A percentile compares a stretch with the other conserved stretches of the same genome.
phyloP scores from a whole-genome alignment of 306 rosid genomes.

The Prunus salicina region DNA sequence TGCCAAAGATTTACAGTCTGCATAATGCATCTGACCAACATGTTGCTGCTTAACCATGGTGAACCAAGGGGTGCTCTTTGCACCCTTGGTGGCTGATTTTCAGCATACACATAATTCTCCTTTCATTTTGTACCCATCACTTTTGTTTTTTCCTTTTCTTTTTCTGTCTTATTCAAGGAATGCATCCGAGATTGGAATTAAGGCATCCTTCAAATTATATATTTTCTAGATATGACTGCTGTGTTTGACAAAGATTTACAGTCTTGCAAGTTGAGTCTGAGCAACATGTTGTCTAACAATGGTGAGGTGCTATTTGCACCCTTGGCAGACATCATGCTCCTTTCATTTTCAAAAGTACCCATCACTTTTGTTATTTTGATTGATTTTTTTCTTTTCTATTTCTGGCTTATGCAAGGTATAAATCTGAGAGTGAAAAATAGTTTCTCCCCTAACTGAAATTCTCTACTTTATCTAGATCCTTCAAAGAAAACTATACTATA shows the following conservation, averaged over 20 bases:
- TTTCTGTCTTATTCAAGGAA: not conserved
- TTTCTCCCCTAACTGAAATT: not conserved
- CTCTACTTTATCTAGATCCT: not conserved
- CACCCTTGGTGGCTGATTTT: not conserved
- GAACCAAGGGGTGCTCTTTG: not conserved
- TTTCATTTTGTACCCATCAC: not conserved
- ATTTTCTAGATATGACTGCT: not conserved
- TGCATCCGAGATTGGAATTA: too few species aligned
- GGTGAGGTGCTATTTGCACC: slow-evolving; percentile 1
- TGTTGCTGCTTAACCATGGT: not conserved
- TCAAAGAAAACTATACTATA: not conserved
- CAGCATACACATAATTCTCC: not conserved
- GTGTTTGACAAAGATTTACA: slow-evolving; percentile 21
- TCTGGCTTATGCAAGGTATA: not conserved
- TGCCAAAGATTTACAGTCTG: slow-evolving; percentile 17
- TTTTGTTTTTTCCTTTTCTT: not conserved
- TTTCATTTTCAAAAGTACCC: not conserved
- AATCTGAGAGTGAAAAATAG: not conserved
- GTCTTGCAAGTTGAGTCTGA: not conserved
- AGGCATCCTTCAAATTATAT: too few species aligned
- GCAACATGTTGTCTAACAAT: not conserved
- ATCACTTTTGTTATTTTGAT: not conserved
- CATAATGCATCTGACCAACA: not conserved
- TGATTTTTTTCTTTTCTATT: not conserved
- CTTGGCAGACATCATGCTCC: not conserved